Base-by-base conservation (phyloP, 495 filamentous ascomycete species). In the Cairneyella variabilis region DNA sequence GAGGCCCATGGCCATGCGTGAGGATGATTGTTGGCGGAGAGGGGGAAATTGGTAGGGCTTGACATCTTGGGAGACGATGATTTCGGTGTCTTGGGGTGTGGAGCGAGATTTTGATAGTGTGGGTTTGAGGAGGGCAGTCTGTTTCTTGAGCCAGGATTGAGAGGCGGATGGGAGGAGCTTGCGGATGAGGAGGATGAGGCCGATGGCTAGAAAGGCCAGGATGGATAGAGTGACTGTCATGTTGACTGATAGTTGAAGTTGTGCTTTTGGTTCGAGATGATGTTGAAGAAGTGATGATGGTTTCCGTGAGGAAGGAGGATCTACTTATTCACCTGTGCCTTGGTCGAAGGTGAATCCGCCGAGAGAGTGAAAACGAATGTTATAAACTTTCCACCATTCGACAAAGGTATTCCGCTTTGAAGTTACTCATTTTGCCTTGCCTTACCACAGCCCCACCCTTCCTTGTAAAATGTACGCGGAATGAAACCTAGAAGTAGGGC, bases 1-100 rank as follows among this genome's bases (percentile, higher is more conserved):
- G 17, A 83, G 67, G 32, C 80, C 78, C 78, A 81, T 80, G 58
- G 75, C 74, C 48, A 79, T 69, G n/a, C 51, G 38, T 12, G 44
- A 44, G 2, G 57, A 40, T 3, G 53, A 47, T 20, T 32, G 17
- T 44, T 53, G 14, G 23, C 25, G 16, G 23, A 64, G 38, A 3
- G 57, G 18, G n/a, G 61, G 61, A 8, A 60, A 52, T 10, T 45
- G 32, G 28, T 59, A 63, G 18, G 52, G 56, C 16, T 54, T 53
- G 44, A 57, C 20, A 41, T 46, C 28, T 37, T 55, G 47, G n/a
- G 16, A 28, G 4, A 47, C 20, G 3, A 23, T 43, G 10, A 38
- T 41, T 22, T 56, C 32, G 23, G 48, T 26, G 16, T 51, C 25
- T 5, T 20, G 18, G 0, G 17, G 14, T 14, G 46, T 16, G 6